Evolutionary conservation across 305 asterid genomes (phyloP), one percentile per base, ranked within the genome.

Genomic region (Fraxinus floribunda): DNA sequence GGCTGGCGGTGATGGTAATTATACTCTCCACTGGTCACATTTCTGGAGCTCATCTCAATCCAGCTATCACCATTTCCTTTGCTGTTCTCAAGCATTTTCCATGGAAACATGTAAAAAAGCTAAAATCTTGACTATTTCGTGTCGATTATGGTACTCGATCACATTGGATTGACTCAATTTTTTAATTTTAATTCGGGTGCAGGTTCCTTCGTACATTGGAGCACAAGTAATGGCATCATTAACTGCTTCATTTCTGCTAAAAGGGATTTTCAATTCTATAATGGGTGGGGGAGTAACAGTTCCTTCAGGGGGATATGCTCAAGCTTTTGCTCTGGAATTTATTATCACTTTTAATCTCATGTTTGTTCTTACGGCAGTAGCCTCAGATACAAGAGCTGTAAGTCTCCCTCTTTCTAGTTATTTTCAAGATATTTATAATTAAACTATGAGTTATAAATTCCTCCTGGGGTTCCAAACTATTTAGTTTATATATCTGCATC

Each of bases 311-410:
- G 88, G 85, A 20, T 84, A 85, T 76, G 88, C 86, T 73, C 93
- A 92, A 82, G 96, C 98, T 75, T 94, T 93, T 88, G 91, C 92
- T 35, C 86, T 94, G 85, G 98, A 94, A 88, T 90, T 94, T 81
- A 91, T 93, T 57, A 93, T 94, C 83, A 86, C 89, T 78, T 93
- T 93, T 89, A 94, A 90, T 73, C 98, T 92, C 91, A 93, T 94
- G 98, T 94, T 94, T 86, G 98, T 94, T 78, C 91, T 94, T 80
- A 94, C 98, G 66, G 98, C 98, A 3, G 96, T 94, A 10, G 93
- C 98, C 70, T 93, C 98, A 29, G 98, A 94, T 90, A 91, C 98
- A 34, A 89, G 98, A 94, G 98, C 98, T 73, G 98, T 93, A 87
- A 91, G 93, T 41, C 49, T 41, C 49, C 49, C 49, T 41, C 49